Evolutionary conservation across 208 protist genomes (phyloP), one percentile per base, ranked within the genome.

Genomic region (Novymonas esmeraldas): DNA sequence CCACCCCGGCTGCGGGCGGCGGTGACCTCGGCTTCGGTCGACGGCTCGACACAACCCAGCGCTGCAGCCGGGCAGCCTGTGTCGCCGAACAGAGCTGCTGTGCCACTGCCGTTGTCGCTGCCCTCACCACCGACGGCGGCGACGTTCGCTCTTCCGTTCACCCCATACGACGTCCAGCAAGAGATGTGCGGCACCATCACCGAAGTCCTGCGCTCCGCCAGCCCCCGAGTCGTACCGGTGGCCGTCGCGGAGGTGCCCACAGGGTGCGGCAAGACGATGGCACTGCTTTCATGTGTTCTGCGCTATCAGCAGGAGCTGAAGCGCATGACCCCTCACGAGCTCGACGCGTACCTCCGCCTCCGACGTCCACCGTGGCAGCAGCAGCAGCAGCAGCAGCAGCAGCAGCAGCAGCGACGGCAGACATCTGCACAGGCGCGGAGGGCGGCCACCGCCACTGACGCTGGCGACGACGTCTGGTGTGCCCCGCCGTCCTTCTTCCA

Each of bases 211-310:
- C 55, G 59, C 22, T 76, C 75, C n/a, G 34, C 51, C 22, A 72
- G 45, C 28, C 73, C 71, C n/a, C 61, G 39, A 28, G 71, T 62
- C 26, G 60, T 74, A 42, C 81, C 79, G 3, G 59, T 94, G 6
- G 84, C 97, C 2, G 84, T 89, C 5, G 70, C 86, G 10, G 98
- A 99, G 72, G 91, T 91, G 29, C 97, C 98, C 0, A 99, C 98
- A 0, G 97, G 97, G n/a, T 98, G 97, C 28, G 98, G 98, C 9
- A 99, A 99, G 82, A 99, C 97, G 14, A 67, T 99, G 42, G 96
- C 89, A 31, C 74, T 99, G 28, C 83, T 99, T 1, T 98, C 92
- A 18, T 80, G 88, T 9, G 75, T 95, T 5, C 78, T 99, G 24
- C 57, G 64, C 22, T 94, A 85, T 48, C 83, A 85, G 56, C 64